phyloP scores from a whole-genome alignment of 805 yeast species.

The Suhomyces pyralidae region DNA sequence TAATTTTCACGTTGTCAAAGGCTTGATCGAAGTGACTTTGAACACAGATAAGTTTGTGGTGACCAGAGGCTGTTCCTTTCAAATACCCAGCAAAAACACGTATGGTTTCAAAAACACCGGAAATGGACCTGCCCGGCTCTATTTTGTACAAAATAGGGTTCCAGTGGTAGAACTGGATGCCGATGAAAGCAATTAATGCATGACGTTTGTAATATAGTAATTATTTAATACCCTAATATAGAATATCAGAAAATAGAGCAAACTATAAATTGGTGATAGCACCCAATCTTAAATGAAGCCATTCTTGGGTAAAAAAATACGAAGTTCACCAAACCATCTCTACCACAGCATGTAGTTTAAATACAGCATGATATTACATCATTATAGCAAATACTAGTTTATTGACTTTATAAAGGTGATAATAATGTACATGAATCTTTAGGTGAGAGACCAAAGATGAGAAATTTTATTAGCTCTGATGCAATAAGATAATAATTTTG shows the following conservation, averaged over 20 bases:
- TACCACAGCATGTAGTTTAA: too few species aligned
- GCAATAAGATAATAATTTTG: not conserved
- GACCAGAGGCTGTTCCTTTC: slow-evolving; percentile 72
- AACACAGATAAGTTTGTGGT: slow-evolving; percentile 58
- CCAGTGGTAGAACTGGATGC: slow-evolving; percentile 10
- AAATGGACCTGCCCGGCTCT: slow-evolving; percentile 54
- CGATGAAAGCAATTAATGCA: not conserved
- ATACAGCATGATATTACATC: too few species aligned
- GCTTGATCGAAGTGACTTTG: slow-evolving; percentile 65
- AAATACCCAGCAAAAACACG: slow-evolving; percentile 73
- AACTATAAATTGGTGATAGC: too few species aligned
- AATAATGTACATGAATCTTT: slow-evolving; percentile 1
- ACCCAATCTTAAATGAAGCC: too few species aligned
- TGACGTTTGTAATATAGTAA: not conserved
- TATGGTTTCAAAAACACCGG: slow-evolving; percentile 70
- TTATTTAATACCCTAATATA: not conserved
- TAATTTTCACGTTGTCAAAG: slow-evolving; percentile 72
- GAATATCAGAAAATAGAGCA: not conserved
- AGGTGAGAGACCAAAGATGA: not conserved
- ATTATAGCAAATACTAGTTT: not conserved
- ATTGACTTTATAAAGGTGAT: slow-evolving; percentile 1
- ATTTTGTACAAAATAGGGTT: slow-evolving; percentile 68
- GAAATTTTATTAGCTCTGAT: not conserved
- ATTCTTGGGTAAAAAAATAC: too few species aligned
- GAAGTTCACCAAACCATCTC: too few species aligned